These are phyloP conservation scores for Cephalotrichum gorgonifer DNA, from an alignment of 2,329 filamentous ascomycete genomes.

Conservation along the genomic window DNA sequence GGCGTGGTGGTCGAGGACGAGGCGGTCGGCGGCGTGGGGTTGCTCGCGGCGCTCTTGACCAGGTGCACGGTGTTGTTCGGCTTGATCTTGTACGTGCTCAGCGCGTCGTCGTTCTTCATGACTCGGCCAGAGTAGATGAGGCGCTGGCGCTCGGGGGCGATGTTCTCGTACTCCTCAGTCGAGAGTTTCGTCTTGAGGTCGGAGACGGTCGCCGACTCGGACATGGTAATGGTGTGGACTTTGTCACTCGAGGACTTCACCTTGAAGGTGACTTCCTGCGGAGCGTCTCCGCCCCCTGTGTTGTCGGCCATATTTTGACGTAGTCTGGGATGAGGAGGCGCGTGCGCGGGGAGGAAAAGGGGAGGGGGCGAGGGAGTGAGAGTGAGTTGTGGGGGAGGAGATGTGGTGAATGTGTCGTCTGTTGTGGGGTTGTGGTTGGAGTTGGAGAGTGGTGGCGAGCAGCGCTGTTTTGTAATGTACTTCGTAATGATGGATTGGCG, in stretches of 20 bases:
- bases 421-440: not conserved
- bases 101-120: constrained; percentile 84
- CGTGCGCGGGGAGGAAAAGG: not conserved
- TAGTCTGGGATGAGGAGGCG: no score
- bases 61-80: constrained; percentile 91
- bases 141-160: constrained; percentile 79
- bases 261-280: constrained; percentile 76
- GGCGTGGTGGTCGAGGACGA: constrained; percentile 29
- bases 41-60: constrained; percentile 92
- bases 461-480: no score
- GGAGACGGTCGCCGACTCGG: constrained; percentile 63
- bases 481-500: no score
- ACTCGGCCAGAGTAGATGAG: constrained; percentile 96
- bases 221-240: constrained; percentile 73
- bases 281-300: constrained; percentile 52
- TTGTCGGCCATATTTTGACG: constrained; percentile 28
- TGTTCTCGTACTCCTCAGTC: constrained; percentile 70
- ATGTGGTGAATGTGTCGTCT: not conserved
- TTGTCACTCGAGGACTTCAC: constrained; percentile 93
- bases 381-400: constrained; percentile 10
- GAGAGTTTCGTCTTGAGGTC: constrained; percentile 89
- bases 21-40: constrained; percentile 38
- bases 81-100: constrained; percentile 89
- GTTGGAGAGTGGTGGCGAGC: not conserved
- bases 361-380: not conserved